Evolutionary conservation across 1,284 basidiomycete genomes (phyloP).

Genomic region (Cutaneotrichosporon mucoides): DNA sequence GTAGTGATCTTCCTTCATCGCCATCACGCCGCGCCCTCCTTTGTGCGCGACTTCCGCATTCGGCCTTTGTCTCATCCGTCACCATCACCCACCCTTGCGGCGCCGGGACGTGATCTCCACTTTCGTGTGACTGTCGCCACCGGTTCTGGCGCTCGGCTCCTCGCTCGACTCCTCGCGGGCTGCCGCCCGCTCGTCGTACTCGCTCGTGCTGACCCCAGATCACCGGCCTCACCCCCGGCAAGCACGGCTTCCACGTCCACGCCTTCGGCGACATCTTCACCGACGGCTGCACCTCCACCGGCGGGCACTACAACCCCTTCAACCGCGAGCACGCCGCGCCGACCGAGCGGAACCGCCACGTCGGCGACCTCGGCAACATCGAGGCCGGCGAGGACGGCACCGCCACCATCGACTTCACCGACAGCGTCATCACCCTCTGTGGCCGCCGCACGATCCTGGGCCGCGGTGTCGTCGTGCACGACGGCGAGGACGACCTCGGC

Average conservation of each 20-base stretch:
- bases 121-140: not conserved
- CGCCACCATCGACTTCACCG: slow-evolving; percentile 7
- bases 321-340: slow-evolving; percentile 16
- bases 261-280: slow-evolving; percentile 10
- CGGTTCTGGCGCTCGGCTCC: not conserved
- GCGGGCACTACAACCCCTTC: slow-evolving; percentile 18
- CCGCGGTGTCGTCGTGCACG: slow-evolving; percentile 16
- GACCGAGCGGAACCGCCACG: slow-evolving; percentile 10
- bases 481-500: slow-evolving; percentile 17
- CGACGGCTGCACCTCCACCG: slow-evolving; percentile 8
- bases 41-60: not conserved
- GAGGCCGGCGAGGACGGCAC: slow-evolving; percentile 5
- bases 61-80: no score
- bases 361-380: slow-evolving; percentile 22
- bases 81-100: not conserved
- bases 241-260: slow-evolving; percentile 21
- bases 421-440: slow-evolving; percentile 7
- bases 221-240: slow-evolving; percentile 4
- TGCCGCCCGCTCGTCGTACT: no score
- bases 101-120: no score
- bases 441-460: slow-evolving; percentile 10
- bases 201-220: slow-evolving; percentile 10
- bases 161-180: no score
- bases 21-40: not conserved
- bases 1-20: no score